phyloP scores from a whole-genome alignment of 371 early-diverging fungal species.

The Lichtheimia hyalospora region DNA sequence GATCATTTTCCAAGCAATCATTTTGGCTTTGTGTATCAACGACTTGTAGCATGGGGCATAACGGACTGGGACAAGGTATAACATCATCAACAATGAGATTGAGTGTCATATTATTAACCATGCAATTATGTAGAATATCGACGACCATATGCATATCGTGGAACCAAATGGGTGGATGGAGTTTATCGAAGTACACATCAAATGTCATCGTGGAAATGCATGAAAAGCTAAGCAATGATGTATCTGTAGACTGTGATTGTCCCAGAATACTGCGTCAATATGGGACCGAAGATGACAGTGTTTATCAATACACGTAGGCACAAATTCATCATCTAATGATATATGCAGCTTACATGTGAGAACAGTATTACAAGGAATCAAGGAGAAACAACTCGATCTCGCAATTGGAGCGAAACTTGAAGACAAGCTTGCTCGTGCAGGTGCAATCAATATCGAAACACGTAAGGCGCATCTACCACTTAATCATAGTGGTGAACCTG shows the following conservation, averaged over 20 bases:
- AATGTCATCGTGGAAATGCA: no score
- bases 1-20: conserved; percentile 51
- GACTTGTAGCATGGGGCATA: conserved; percentile 33
- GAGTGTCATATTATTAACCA: neutral
- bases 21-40: conserved; percentile 59
- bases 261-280: neutral
- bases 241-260: neutral
- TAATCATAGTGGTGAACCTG: conserved; percentile 13
- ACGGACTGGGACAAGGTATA: conserved; percentile 36
- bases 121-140: conserved; percentile 9
- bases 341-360: neutral
- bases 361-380: neutral
- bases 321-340: neutral
- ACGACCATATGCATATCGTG: conserved; percentile 10
- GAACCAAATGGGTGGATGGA: conserved; percentile 25
- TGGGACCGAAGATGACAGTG: neutral
- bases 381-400: conserved; percentile 6
- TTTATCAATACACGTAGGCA: neutral
- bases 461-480: conserved; percentile 16
- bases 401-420: neutral
- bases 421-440: neutral
- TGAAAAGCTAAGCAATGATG: neutral
- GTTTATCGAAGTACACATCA: conserved; percentile 19
- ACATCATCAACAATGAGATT: neutral
- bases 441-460: neutral